These are phyloP conservation scores for Chaetomiaceae sp. DNA, from an alignment of 2,329 filamentous ascomycete genomes.

Conservation along the genomic window DNA sequence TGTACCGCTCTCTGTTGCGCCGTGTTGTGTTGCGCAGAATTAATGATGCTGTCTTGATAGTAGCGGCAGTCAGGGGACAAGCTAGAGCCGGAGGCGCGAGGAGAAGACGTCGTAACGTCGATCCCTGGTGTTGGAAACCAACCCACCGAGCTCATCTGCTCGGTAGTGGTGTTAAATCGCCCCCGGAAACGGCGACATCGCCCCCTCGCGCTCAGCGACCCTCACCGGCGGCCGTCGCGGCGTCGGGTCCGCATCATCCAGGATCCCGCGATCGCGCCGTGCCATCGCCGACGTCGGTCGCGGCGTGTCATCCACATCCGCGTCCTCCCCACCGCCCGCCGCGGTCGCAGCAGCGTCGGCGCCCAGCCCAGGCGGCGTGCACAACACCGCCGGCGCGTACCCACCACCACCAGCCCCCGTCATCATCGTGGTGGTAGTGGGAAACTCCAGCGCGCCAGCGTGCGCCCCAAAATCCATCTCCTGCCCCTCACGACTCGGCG, in stretches of 20 bases:
- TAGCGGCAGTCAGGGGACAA: no score
- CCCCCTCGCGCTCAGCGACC: constrained; percentile 11
- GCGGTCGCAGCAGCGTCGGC: no score
- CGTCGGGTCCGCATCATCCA: constrained; percentile 24
- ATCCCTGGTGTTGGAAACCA: background rate
- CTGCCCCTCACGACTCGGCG: constrained; percentile 39
- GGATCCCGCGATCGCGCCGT: background rate
- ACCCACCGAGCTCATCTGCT: no score
- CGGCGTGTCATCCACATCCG: constrained; percentile 25
- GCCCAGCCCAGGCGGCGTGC: constrained; percentile 24
- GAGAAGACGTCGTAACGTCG: no score
- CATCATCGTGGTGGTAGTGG: no score
- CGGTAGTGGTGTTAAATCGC: constrained; percentile 15
- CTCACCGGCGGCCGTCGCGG: constrained; percentile 20
- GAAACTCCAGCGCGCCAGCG: no score
- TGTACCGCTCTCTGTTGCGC: no score
- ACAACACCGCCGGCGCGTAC: constrained; percentile 24
- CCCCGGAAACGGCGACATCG: constrained; percentile 19
- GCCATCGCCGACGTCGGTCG: constrained; percentile 12
- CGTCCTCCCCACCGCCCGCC: background rate
- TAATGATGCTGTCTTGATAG: no score
- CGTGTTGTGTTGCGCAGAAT: no score
- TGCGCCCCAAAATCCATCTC: no score
- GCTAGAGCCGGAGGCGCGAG: no score
- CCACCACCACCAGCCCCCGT: no score